Base-by-base conservation (phyloP, 257 asterid species). In the Vinca minor region DNA sequence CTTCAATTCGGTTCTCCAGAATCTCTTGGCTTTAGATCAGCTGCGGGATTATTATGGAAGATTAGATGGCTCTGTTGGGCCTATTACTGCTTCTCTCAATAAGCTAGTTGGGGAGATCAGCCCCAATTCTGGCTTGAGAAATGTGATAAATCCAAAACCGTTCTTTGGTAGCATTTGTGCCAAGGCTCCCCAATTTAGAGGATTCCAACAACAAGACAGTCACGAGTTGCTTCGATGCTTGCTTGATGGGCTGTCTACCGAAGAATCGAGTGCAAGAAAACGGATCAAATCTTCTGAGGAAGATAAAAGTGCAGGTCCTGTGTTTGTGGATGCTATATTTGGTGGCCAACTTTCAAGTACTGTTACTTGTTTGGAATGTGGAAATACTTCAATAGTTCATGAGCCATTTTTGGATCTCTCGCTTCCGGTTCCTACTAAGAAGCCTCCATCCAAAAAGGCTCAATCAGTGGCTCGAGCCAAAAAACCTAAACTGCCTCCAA, bases 121-220 rank as follows among this genome's bases (percentile, higher is more conserved):
- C 20, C 52, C 77, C 3, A 84, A 80, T 54, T 62, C 77, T 73
- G 80, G 85, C 49, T 73, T 66, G 61, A 85, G 72, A 77, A 71
- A 82, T 48, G 81, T 72, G 58, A 72, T 92, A 52, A 84, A 78
- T 76, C 98, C 98, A 34, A 83, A 78, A 72, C 74, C 91, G 15
- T 76, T 92, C 70, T 83, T 85, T 69, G 87, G 94, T 28, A 79
- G 82, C 70, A 74, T 92, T 54, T 92, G 96, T 66, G 69, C 82
- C 4, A 92, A 87, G 73, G 84, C 91, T 68, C 95, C 98, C 20
- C 95, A 87, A 71, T 92, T 92, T 69, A 85, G 78, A 76, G 98
- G 97, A 67, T 89, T 75, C 81, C 94, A 87, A 65, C 98, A 92
- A 55, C 98, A 92, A 23, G 98, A 92, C 76, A 87, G 98, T 73